Evolutionary conservation across 192 early-diverging fungal species (phyloP), one percentile per base, ranked within the genome.

Genomic region (Rhizophagus sp.): DNA sequence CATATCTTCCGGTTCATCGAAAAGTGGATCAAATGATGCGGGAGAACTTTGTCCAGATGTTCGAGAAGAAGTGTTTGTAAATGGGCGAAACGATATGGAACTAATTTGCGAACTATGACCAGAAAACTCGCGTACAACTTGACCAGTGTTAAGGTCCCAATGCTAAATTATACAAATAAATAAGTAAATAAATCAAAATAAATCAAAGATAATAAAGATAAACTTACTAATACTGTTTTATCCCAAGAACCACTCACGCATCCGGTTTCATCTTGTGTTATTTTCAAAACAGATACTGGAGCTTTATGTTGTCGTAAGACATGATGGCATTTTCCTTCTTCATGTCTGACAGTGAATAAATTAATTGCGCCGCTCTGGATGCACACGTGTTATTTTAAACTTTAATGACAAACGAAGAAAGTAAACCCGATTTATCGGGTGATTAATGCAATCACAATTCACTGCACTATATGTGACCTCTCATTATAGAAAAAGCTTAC

Each of bases 181-280:
- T 66, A 25, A 73, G 76, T 39, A 13, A 78, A n/a, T n/a, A n/a
- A n/a, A n/a, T n/a, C n/a, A n/a, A 47, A 34, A 36, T 4, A 36
- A 36, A 36, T 5, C 6, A 69, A 44, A 27, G 15, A 63, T n/a
- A 30, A 33, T 66, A 24, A 44, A 47, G 15, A 81, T 85, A 79
- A 83, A 86, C 88, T 74, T 87, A 94, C 93, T 82, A 95, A 52
- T 24, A 96, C 86, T 17, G 87, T 87, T 64, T 95, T 91, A 80
- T 99, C 98, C 98, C 98, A 99, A 33, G 97, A 96, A 7, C 97
- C 98, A 82, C 95, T 98, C 67, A 98, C 88, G 66, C 95, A 83
- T 0, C 90, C 89, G 72, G 87, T 87, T 81, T 99, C 95, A 52
- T 93, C 96, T 2, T 95, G 94, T 12, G 92, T 89, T 33, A 96